Conservation (phyloP, 106 monocot species). For the Acorus calamus region DNA sequence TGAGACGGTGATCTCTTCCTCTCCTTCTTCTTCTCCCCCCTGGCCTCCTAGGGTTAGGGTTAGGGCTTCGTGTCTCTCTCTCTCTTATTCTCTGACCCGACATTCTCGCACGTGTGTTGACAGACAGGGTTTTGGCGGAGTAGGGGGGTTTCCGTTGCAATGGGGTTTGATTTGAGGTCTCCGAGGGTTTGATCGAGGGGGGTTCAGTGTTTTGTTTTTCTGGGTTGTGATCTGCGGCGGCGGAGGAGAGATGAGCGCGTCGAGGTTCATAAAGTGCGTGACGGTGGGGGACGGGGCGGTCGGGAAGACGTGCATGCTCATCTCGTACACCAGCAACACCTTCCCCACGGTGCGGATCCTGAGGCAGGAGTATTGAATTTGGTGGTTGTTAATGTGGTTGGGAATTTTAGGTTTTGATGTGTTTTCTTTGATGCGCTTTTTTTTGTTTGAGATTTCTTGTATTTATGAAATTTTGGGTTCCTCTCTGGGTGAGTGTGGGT, state of each 20-base stretch:
- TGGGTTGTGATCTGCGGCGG: background rate
- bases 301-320: slow-evolving; percentile 70
- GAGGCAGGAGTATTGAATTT: no score
- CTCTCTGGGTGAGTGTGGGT: no score
- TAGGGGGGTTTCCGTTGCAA: background rate
- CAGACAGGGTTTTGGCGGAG: background rate
- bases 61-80: background rate
- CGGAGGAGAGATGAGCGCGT: slow-evolving; percentile 42
- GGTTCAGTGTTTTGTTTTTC: background rate
- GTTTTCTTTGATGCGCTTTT: no score
- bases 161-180: background rate
- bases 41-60: background rate
- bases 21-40: background rate
- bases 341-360: slow-evolving; percentile 37
- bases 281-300: slow-evolving; percentile 65
- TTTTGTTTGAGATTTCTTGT: no score
- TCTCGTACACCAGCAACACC: slow-evolving; percentile 63
- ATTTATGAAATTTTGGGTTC: no score
- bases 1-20: background rate
- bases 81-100: background rate
- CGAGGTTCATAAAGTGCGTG: slow-evolving; percentile 63
- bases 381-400: no score
- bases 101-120: no score
- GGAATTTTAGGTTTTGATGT: no score
- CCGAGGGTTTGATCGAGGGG: background rate